Evolutionary conservation across 2,329 filamentous ascomycete genomes (phyloP).

Genomic region (Sporothrix euskadiensis): DNA sequence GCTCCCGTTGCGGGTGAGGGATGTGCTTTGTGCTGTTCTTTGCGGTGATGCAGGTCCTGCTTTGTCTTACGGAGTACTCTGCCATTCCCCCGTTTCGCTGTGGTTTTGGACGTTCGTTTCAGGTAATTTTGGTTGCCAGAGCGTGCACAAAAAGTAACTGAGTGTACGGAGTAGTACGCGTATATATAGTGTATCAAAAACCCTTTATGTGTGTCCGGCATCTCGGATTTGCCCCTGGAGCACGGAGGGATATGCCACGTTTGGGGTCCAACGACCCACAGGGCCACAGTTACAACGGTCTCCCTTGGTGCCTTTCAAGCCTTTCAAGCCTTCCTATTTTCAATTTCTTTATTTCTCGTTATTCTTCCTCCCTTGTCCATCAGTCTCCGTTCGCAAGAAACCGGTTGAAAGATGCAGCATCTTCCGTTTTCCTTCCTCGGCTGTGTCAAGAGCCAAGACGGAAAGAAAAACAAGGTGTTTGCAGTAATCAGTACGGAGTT

Average conservation of each 20-base stretch:
- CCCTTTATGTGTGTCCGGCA: not conserved
- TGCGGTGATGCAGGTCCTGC: not conserved
- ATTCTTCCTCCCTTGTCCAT: not conserved
- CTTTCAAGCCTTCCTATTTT: not conserved
- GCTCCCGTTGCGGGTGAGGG: conserved; percentile 7
- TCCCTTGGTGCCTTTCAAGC: not conserved
- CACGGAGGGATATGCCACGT: not conserved
- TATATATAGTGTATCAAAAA: not conserved
- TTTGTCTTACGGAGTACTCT: not conserved
- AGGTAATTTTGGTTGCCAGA: not conserved
- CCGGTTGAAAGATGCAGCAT: not conserved
- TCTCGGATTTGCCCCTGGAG: not conserved
- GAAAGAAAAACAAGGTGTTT: not conserved
- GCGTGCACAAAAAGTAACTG: not conserved
- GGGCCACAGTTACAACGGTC: not conserved
- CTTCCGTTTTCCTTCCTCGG: not conserved
- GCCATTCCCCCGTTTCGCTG: not conserved
- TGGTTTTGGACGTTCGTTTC: conserved; percentile 16
- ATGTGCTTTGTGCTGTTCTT: not conserved
- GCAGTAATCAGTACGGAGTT: not conserved
- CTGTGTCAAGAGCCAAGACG: not conserved
- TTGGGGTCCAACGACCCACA: not conserved
- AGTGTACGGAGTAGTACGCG: not conserved
- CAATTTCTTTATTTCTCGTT: not conserved
- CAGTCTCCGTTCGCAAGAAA: not conserved